Evolutionary conservation across 192 early-diverging fungal genomes (phyloP), one percentile per base, ranked within the genome.

Genomic region (Coemansia umbellata): DNA sequence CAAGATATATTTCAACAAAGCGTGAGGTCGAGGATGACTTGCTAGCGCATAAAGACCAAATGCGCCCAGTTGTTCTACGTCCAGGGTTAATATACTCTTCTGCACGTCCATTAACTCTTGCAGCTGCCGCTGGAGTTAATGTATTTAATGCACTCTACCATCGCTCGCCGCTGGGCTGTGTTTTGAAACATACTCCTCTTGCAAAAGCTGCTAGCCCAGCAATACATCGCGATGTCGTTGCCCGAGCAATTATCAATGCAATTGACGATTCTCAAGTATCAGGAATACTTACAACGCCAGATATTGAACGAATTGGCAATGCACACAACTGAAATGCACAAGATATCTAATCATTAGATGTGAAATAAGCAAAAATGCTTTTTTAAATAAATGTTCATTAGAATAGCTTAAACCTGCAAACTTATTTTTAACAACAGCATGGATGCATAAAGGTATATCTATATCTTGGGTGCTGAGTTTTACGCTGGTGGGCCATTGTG

Each of bases 1-100:
- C 83, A 44, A 41, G 63, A 21, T 89, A 89, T 35, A 79, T 89
- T 37, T 84, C 85, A 17, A 86, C 85, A 10, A 89, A 89, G 53
- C 84, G 85, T 27, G 82, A 89, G 58, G 87, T 81, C 4, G 87
- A 89, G 60, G 47, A 50, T 3, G 76, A 60, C 10, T 53, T 89
- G 23, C 59, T 87, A 39, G 69, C 76, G 33, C 72, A 59, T 31
- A 31, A 19, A 17, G 51, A 62, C 31, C 57, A 47, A 33, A 72
- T 80, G 58, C 78, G 72, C n/a, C 68, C 78, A 19, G 65, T 82
- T 23, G 63, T 84, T 19, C 39, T 86, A 47, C 68, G 84, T 7
- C 84, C 84, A 0, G 81, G 85, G 5, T 82, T 86, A 43, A 78
- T 89, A 70, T 89, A 77, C 47, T 84, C 79, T 2, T 58, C 72